Evolutionary conservation across 139 green algal genomes (phyloP).

Genomic region (Auxenochlorella protothecoides): DNA sequence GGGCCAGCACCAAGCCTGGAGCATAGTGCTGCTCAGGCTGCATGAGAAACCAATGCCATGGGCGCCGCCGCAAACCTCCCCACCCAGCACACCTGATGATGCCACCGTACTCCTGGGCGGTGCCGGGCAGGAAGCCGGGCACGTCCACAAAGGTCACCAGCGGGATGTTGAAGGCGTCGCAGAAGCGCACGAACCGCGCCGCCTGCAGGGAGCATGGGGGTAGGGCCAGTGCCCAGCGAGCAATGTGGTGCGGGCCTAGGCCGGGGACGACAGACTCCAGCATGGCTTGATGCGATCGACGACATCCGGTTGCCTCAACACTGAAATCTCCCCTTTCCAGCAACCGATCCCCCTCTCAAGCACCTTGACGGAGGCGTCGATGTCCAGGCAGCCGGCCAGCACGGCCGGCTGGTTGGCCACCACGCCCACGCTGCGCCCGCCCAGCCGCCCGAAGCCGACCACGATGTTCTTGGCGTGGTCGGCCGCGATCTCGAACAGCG

Average conservation of each 20-base stretch:
- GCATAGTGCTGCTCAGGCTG: too few species aligned
- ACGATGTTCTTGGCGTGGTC: conserved; percentile 57
- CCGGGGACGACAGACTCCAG: too few species aligned
- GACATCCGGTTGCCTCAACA: too few species aligned
- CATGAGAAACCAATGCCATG: too few species aligned
- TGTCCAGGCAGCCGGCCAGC: conserved; percentile 59
- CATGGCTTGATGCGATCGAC: too few species aligned
- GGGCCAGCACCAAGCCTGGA: too few species aligned
- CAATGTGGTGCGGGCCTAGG: too few species aligned
- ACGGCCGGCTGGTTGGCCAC: conserved; percentile 59
- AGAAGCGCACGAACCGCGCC: conserved; percentile 64
- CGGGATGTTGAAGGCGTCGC: conserved; percentile 60
- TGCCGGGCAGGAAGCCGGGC: conserved; percentile 57
- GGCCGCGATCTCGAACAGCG: conserved; percentile 52
- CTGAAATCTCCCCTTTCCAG: too few species aligned
- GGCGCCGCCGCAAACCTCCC: too few species aligned
- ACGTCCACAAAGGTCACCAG: conserved; percentile 62
- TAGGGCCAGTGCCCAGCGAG: too few species aligned
- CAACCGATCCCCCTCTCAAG: too few species aligned
- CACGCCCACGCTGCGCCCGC: conserved; percentile 45
- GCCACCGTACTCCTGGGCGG: conserved; percentile 40
- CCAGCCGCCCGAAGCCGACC: conserved; percentile 45
- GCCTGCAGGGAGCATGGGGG: conserved; percentile 5
- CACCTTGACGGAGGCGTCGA: conserved; percentile 53
- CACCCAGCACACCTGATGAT: conserved; percentile 33